Evolutionary conservation across 305 asterid species (phyloP).

Genomic region (Solanum hybrid): DNA sequence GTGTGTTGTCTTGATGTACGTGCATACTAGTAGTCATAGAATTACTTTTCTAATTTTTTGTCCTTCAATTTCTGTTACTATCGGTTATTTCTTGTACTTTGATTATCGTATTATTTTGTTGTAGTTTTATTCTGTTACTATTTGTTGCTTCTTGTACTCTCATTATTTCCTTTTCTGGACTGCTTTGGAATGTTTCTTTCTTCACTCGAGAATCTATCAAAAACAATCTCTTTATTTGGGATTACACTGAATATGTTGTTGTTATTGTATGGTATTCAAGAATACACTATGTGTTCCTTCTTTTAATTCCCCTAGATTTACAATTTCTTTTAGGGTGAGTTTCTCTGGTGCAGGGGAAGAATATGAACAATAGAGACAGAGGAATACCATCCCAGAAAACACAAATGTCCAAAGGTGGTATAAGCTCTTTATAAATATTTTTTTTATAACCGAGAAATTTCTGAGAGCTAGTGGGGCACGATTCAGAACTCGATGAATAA

Average conservation of each 20-base stretch:
- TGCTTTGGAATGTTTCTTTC: not conserved
- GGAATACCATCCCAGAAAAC: conserved; percentile 28
- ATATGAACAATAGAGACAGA: conserved; percentile 24
- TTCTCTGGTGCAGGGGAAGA: conserved; percentile 22
- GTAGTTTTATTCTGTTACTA: too few species aligned
- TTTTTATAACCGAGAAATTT: not conserved
- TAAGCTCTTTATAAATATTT: not conserved
- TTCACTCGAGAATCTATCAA: not conserved
- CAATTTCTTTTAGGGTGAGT: conserved; percentile 26
- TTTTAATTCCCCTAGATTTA: not conserved
- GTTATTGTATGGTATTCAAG: not conserved
- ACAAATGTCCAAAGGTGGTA: conserved; percentile 40
- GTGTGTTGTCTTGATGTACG: not conserved
- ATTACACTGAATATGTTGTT: not conserved
- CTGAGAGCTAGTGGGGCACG: not conserved
- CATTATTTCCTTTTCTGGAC: not conserved
- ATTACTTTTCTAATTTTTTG: not conserved
- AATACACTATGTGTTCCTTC: not conserved
- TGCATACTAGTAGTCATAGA: not conserved
- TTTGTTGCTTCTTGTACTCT: not conserved
- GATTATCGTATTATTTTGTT: not conserved
- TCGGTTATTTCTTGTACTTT: not conserved
- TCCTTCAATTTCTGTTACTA: not conserved
- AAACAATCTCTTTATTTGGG: not conserved
- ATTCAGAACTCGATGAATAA: not conserved